Conservation (phyloP, 306 rosid species). For the Medicago arabica region DNA sequence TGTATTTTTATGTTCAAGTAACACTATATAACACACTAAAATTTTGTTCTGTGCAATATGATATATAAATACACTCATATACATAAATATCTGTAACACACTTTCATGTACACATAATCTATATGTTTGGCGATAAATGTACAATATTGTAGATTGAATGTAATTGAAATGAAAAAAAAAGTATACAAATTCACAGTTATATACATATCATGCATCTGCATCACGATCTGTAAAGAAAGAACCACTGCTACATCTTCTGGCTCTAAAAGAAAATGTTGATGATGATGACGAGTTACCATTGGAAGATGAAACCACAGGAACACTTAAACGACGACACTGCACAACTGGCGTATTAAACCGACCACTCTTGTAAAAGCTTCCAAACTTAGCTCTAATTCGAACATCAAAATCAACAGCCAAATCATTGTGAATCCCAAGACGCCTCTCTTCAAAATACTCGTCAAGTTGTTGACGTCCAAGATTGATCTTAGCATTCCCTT, state of each 20-base stretch:
- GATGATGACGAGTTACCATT: neutral
- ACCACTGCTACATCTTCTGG: constrained; percentile 28
- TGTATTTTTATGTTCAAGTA: too few relatives aligned
- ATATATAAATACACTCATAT: too few relatives aligned
- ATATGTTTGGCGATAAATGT: too few relatives aligned
- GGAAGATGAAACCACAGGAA: constrained; percentile 37
- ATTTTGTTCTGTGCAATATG: too few relatives aligned
- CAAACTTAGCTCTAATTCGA: constrained; percentile 8
- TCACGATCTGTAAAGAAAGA: constrained; percentile 38
- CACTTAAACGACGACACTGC: constrained; percentile 38
- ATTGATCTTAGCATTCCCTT: constrained; percentile 12
- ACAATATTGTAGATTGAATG: too few relatives aligned
- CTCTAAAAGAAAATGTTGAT: constrained; percentile 11
- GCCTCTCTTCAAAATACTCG: constrained; percentile 39
- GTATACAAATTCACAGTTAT: neutral
- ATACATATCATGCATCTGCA: neutral
- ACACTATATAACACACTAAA: too few relatives aligned
- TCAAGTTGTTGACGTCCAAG: constrained; percentile 30
- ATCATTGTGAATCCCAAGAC: constrained; percentile 16
- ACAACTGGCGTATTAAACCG: constrained; percentile 33
- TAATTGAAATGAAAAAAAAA: too few relatives aligned
- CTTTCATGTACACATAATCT: too few relatives aligned
- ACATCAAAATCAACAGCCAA: constrained; percentile 44
- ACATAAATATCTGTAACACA: too few relatives aligned
- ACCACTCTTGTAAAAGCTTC: neutral